A percentile compares a stretch with the other conserved stretches of the same genome.
Conservation (phyloP, 441 rosid genomes). For the Cnidoscolus chayamansa region DNA sequence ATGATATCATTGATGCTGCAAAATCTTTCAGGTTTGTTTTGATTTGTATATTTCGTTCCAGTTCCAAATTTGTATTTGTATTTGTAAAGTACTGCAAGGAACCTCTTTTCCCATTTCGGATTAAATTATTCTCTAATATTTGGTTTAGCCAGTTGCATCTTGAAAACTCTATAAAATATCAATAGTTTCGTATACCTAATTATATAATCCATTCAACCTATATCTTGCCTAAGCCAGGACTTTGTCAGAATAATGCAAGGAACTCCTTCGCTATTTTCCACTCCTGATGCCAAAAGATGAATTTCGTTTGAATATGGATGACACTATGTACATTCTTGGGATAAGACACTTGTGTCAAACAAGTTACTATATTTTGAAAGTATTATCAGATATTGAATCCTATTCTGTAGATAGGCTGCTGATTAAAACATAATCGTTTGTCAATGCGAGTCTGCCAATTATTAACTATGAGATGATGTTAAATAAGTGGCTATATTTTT, state of each 20-base stretch:
- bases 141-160: background rate
- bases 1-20: conserved; percentile 70
- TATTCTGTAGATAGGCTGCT: background rate
- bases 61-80: background rate
- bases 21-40: conserved; percentile 70
- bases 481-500: too few relatives aligned
- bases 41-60: conserved; percentile 5
- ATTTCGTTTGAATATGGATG: too few relatives aligned
- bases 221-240: background rate
- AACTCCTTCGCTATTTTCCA: background rate
- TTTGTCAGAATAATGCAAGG: background rate
- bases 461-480: background rate
- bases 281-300: background rate
- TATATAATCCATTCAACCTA: background rate
- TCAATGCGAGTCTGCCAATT: background rate
- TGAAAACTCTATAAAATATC: background rate
- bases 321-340: background rate
- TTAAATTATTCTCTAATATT: background rate
- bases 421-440: background rate
- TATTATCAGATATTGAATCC: background rate
- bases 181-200: background rate
- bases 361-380: background rate
- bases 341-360: background rate
- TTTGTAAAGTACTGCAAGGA: background rate
- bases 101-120: background rate